Evolutionary conservation across 352 stramenopile species (phyloP), one percentile per base, ranked within the genome.

Genomic region (Blastocystis sp.): DNA sequence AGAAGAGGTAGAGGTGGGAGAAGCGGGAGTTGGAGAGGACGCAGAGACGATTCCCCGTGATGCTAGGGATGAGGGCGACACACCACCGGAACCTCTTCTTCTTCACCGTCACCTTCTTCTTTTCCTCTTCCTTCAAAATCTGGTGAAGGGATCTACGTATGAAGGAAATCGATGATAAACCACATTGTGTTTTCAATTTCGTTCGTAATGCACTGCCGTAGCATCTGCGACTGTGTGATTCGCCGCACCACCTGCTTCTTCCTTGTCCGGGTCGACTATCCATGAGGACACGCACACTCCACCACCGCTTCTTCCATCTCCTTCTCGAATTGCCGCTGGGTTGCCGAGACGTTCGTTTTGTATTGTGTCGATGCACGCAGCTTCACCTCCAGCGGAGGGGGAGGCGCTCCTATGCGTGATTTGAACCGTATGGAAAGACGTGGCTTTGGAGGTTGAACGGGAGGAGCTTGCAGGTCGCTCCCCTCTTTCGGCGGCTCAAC

Each of bases 181-280:
- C 45, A 84, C 74, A 84, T 84, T 19, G 74, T 84, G 54, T 84
- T 84, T 21, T 84, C 74, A 11, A 84, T 54, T 69, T 84, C 74
- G 17, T 38, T 84, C 2, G 74, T 43, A 1, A 69, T 63, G 61
- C 74, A 69, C 60, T 84, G 74, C 38, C 57, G 74, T 3, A 84
- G 61, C 74, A 84, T 84, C 21, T 84, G 74, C 3, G 38, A 43
- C 52, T 84, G 74, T 24, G 57, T 68, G 19, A 69, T 62, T 21
- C 74, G 74, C 17, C 74, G 52, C 34, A 84, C 9, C 10, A 43
- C 21, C 28, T 84, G 74, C 24, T 64, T 62, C 38, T 84, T 84
- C 6, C 74, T 52, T 3, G 48, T 62, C 24, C 60, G 74, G 14
- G 34, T 38, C 11, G 52, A 52, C 74, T 84, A 84, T 2, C 0